Conservation (phyloP, 1,284 basidiomycete species). For the Exobasidium rhododendri region DNA sequence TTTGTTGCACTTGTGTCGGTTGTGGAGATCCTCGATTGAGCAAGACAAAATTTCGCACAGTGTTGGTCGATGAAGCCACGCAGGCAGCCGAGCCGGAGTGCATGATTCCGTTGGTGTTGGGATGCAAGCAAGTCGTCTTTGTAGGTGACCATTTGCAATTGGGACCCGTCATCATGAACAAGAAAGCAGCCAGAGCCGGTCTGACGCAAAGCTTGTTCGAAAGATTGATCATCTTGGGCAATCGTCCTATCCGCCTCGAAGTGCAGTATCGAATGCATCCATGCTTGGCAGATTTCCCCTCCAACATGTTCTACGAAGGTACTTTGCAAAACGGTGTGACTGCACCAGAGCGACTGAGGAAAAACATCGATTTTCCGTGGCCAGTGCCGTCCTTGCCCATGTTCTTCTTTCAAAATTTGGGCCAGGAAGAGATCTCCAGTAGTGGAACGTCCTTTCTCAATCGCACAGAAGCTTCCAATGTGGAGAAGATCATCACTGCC, state of each 20-base stretch:
- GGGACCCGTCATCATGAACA: constrained; percentile 99
- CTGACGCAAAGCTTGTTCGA: constrained; percentile 97
- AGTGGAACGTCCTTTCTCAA: constrained; percentile 98
- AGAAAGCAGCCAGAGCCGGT: constrained; percentile 95
- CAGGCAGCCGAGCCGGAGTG: constrained; percentile 98
- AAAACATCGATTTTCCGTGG: constrained; percentile 99
- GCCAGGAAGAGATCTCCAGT: constrained; percentile 97
- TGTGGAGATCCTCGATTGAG: constrained; percentile 90
- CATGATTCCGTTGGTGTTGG: constrained; percentile 97
- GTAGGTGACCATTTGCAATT: constrained; percentile 97
- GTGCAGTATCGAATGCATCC: constrained; percentile 99
- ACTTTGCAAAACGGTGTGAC: constrained; percentile 98
- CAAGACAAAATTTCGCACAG: constrained; percentile 97
- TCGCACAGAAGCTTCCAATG: constrained; percentile 96
- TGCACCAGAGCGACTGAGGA: constrained; percentile 90
- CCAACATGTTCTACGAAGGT: constrained; percentile 99
- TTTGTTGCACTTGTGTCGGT: constrained; percentile 97
- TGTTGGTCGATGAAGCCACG: constrained; percentile 96
- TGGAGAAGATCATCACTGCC: constrained; percentile 98
- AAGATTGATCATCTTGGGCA: constrained; percentile 88
- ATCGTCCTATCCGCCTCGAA: constrained; percentile 94
- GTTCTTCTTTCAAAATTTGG: constrained; percentile 99
- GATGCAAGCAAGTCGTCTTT: constrained; percentile 93
- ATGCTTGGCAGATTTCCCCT: constrained; percentile 96
- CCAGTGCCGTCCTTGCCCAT: constrained; percentile 95